A percentile compares a stretch with the other conserved stretches of the same genome.
phyloP scores from a whole-genome alignment of 805 yeast species.

The Sugiyamaella chiloensis region DNA sequence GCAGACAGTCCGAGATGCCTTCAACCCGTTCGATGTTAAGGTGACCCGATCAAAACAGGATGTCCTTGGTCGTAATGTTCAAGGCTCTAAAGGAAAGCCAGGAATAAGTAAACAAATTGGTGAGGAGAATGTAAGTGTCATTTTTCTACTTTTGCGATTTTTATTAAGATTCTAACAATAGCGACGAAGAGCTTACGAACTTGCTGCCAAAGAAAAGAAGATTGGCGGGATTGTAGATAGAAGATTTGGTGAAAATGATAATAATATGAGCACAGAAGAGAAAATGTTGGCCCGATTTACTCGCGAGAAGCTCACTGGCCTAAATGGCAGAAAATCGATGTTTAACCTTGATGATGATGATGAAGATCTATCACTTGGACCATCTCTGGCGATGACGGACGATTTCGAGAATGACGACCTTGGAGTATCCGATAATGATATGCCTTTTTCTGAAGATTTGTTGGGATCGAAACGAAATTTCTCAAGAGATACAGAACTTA shows the following conservation, averaged over 20 bases:
- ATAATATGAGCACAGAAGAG: slow-evolving; percentile 74
- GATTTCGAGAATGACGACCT: slow-evolving; percentile 50
- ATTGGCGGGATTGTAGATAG: slow-evolving; percentile 79
- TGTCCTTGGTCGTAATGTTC: slow-evolving; percentile 41
- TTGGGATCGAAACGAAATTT: slow-evolving; percentile 8
- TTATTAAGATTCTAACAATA: slow-evolving; percentile 26
- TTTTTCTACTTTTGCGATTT: background rate
- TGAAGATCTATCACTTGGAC: slow-evolving; percentile 62
- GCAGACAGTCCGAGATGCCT: slow-evolving; percentile 67
- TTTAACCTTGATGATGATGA: slow-evolving; percentile 73
- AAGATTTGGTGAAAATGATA: slow-evolving; percentile 86
- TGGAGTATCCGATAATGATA: slow-evolving; percentile 35
- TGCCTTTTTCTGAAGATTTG: slow-evolving; percentile 23
- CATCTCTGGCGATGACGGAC: slow-evolving; percentile 58
- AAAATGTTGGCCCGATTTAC: slow-evolving; percentile 95
- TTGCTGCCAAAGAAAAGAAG: slow-evolving; percentile 58
- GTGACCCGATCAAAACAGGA: slow-evolving; percentile 59
- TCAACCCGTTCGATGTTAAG: slow-evolving; percentile 86
- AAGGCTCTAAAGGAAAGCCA: slow-evolving; percentile 61
- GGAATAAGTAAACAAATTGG: slow-evolving; percentile 66
- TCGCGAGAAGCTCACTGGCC: slow-evolving; percentile 52
- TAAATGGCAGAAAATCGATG: slow-evolving; percentile 40
- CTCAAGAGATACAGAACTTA: slow-evolving; percentile 35
- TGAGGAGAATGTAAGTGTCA: slow-evolving; percentile 42
- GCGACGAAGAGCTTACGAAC: slow-evolving; percentile 60